Evolutionary conservation across 345 rosid species (phyloP), one percentile per base, ranked within the genome.

Genomic region (Dipteronia sinensis): DNA sequence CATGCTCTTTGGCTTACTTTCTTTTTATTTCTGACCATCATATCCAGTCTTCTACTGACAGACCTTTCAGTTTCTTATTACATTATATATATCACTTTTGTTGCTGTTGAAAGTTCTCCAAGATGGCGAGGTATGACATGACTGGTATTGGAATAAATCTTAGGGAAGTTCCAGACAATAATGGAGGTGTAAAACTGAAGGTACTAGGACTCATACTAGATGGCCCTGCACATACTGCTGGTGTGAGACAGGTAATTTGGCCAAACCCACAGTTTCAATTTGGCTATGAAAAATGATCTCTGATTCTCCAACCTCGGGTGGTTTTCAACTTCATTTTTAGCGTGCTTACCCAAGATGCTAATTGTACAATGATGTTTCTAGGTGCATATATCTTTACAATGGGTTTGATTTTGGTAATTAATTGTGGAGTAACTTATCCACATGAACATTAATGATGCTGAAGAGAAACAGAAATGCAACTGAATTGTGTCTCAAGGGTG

Each of bases 91-190:
- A 61, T 80, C 65, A 15, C 74, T 75, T 72, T 82, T 84, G 74
- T 82, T 29, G 61, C 61, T 73, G 73, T 80, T 79, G 78, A 79
- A 90, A 95, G 98, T 95, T 95, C 80, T 88, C 99, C 78, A 95
- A 88, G 93, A 93, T 95, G 98, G 97, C 92, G 12, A 89, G 96
- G 84, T 95, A 93, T 85, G 98, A 95, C 83, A 89, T 95, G 77
- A 87, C 89, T 40, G 99, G 99, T 79, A 86, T 95, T 77, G 99
- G 99, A 72, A 82, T 95, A 70, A 93, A 95, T 92, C 89, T 95
- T 78, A 87, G 94, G 91, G 99, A 95, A 83, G 84, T 92, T 84
- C 89, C 91, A n/a, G 93, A 89, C 63, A 86, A 79, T 63, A 89
- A 70, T 85, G 98, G 96, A 73, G 82, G 44, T 71, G 86, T 83